phyloP scores from a whole-genome alignment of 2,329 filamentous ascomycete species.

The Penicillium sp. region DNA sequence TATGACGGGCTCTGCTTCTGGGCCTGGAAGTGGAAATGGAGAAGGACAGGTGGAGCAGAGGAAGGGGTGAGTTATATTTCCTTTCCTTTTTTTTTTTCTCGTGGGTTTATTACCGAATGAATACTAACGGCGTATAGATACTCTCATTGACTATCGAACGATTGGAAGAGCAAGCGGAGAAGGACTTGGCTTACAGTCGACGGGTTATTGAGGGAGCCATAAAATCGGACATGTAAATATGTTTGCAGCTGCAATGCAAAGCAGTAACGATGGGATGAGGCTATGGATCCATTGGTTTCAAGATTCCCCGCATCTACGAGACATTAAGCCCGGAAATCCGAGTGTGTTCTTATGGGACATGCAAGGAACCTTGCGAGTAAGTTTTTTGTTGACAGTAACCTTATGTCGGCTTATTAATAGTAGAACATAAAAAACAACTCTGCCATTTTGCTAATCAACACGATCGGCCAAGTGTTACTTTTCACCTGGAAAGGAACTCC shows the following conservation, averaged over 20 bases:
- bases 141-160: slow-evolving; percentile 9
- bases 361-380: not conserved
- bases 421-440: too few species aligned
- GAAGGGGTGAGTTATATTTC: slow-evolving; percentile 6
- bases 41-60: slow-evolving; percentile 31
- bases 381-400: not conserved
- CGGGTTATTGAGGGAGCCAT: slow-evolving; percentile 8
- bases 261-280: slow-evolving; percentile 8
- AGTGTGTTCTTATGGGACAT: not conserved
- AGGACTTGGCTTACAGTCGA: slow-evolving; percentile 10
- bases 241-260: not conserved
- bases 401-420: too few species aligned
- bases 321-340: not conserved
- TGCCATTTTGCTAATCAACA: too few species aligned
- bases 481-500: too few species aligned
- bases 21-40: slow-evolving; percentile 19
- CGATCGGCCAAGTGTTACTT: too few species aligned
- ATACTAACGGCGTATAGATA: not conserved
- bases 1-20: slow-evolving; percentile 31
- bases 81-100: not conserved
- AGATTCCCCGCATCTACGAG: not conserved
- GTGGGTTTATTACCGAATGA: not conserved
- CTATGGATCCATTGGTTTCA: not conserved
- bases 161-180: not conserved
- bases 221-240: not conserved